These are phyloP conservation scores for Wallacemonas sp. DNA, from an alignment of 208 protist genomes.

Conservation along the genomic window DNA sequence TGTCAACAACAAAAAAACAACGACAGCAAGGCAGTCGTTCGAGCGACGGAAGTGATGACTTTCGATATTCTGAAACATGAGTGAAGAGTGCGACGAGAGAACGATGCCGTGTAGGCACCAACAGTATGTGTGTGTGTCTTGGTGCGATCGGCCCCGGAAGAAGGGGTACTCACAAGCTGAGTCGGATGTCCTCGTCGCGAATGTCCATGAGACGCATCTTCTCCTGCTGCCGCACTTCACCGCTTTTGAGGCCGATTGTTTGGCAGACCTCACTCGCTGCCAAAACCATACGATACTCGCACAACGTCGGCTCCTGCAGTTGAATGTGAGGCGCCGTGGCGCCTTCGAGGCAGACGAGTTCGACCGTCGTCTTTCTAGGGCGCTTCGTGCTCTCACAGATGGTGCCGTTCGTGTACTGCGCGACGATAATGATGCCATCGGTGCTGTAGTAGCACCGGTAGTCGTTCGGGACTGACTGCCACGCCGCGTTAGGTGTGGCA, in stretches of 20 bases:
- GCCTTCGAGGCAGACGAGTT: neutral
- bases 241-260: neutral
- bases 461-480: too few relatives aligned
- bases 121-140: too few relatives aligned
- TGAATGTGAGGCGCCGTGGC: neutral
- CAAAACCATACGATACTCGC: neutral
- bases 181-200: conserved; percentile 1
- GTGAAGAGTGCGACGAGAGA: too few relatives aligned
- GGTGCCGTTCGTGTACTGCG: conserved; percentile 4
- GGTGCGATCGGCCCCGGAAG: too few relatives aligned
- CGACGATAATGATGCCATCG: neutral
- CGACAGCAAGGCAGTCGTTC: too few relatives aligned
- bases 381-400: neutral
- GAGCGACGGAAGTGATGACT: too few relatives aligned
- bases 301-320: neutral
- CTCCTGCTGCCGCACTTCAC: neutral
- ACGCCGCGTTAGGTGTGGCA: too few relatives aligned
- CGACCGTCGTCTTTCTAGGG: neutral
- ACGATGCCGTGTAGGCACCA: too few relatives aligned
- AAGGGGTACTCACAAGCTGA: too few relatives aligned
- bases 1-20: too few relatives aligned
- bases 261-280: neutral
- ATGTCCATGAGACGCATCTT: neutral
- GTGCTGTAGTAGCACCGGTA: neutral
- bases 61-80: too few relatives aligned